Evolutionary conservation across 192 early-diverging fungal species (phyloP).

Genomic region (Gorgonomyces haynaldii): DNA sequence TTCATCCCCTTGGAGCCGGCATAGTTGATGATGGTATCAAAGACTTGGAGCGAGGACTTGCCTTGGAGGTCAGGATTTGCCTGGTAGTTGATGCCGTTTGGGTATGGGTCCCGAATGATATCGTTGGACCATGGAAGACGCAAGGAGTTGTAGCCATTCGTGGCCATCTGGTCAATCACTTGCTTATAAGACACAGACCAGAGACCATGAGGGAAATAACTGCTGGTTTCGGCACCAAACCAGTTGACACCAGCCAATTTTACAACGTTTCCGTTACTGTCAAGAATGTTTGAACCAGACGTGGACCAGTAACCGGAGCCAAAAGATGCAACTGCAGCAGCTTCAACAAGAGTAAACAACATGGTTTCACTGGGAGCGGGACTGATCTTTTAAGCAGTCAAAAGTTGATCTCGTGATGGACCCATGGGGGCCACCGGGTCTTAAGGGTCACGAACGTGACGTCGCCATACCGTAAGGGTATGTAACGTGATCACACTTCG

Average conservation of each 20-base stretch:
- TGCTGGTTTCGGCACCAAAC: conserved; percentile 14
- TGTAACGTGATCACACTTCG: no score
- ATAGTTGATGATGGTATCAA: conserved; percentile 21
- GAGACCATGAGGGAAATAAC: conserved; percentile 8
- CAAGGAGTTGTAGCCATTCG: conserved; percentile 11
- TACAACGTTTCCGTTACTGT: conserved; percentile 10
- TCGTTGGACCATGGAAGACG: conserved; percentile 22
- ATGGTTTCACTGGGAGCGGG: no score
- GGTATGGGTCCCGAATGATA: conserved; percentile 7
- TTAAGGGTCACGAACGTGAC: no score
- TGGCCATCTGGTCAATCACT: conserved; percentile 5
- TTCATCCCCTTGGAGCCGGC: conserved; percentile 9
- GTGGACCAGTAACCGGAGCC: background rate
- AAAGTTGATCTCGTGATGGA: no score
- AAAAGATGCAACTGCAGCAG: no score
- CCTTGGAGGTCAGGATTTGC: conserved; percentile 18
- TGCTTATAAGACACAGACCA: conserved; percentile 6
- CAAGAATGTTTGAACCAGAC: conserved; percentile 6
- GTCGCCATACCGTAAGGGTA: no score
- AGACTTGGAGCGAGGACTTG: conserved; percentile 10
- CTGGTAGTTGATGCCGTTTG: conserved; percentile 11
- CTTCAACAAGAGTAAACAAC: no score
- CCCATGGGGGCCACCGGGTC: no score
- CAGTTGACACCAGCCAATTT: conserved; percentile 12
- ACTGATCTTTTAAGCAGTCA: no score